phyloP scores from a whole-genome alignment of 2,329 filamentous ascomycete species.

The Nemania sp. region DNA sequence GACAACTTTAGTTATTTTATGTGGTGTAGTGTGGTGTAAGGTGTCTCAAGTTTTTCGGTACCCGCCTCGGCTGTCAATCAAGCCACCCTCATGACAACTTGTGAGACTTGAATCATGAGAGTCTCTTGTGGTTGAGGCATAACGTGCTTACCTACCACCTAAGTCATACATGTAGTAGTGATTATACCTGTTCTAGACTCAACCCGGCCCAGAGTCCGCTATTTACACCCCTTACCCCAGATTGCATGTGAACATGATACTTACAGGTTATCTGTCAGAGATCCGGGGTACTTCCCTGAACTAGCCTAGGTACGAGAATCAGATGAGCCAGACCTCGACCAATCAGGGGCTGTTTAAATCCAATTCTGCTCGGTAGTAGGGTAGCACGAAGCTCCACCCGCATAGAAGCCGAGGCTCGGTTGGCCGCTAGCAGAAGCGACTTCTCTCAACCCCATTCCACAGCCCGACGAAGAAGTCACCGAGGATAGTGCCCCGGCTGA shows the following conservation, averaged over 20 bases:
- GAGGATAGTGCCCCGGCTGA: conserved; percentile 5
- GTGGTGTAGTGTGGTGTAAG: no score
- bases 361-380: conserved; percentile 2
- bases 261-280: not conserved
- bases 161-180: not conserved
- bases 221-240: conserved; percentile 13
- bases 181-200: not conserved
- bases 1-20: no score
- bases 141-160: not conserved
- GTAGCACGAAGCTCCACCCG: not conserved
- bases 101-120: no score
- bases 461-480: not conserved
- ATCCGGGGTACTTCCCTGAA: not conserved
- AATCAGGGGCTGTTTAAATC: conserved; percentile 16
- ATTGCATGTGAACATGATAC: conserved; percentile 14
- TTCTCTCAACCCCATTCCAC: not conserved
- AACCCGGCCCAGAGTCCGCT: not conserved
- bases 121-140: no score
- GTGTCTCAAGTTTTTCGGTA: no score
- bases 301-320: no score
- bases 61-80: no score
- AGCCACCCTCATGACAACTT: no score
- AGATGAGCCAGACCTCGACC: conserved; percentile 1
- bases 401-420: conserved; percentile 22
- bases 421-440: conserved; percentile 14